These are phyloP conservation scores for Malus fusca DNA, from an alignment of 306 rosid genomes.

Conservation along the genomic window DNA sequence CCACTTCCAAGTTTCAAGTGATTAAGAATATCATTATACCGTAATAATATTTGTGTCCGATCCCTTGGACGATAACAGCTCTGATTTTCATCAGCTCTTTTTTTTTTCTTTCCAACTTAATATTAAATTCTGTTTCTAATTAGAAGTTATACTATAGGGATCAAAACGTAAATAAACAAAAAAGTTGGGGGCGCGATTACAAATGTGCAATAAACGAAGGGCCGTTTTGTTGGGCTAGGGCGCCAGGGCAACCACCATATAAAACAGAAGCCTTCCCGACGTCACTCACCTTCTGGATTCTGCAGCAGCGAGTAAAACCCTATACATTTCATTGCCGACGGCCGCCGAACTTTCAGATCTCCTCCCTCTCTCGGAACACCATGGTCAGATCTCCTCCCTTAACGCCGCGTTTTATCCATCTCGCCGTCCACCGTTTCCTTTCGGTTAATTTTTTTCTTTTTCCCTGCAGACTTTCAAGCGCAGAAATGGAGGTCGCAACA, in stretches of 20 bases:
- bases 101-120: too few relatives aligned
- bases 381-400: conserved; percentile 23
- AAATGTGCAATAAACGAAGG: neutral
- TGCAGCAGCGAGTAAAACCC: neutral
- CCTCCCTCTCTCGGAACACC: neutral
- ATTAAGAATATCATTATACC: too few relatives aligned
- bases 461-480: conserved; percentile 70
- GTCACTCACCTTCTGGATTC: neutral
- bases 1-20: too few relatives aligned
- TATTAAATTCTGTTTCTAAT: neutral
- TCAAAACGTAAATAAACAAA: neutral
- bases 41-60: too few relatives aligned
- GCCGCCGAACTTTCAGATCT: conserved; percentile 6
- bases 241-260: neutral
- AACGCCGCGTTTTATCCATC: neutral
- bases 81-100: neutral
- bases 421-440: neutral
- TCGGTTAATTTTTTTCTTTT: neutral
- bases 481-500: conserved; percentile 90
- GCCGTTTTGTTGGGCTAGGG: neutral
- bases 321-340: neutral
- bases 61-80: neutral
- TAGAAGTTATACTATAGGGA: neutral
- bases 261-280: neutral
- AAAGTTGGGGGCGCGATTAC: neutral